phyloP scores from a whole-genome alignment of 2,329 filamentous ascomycete species.

The Arthrinium phaeospermum region DNA sequence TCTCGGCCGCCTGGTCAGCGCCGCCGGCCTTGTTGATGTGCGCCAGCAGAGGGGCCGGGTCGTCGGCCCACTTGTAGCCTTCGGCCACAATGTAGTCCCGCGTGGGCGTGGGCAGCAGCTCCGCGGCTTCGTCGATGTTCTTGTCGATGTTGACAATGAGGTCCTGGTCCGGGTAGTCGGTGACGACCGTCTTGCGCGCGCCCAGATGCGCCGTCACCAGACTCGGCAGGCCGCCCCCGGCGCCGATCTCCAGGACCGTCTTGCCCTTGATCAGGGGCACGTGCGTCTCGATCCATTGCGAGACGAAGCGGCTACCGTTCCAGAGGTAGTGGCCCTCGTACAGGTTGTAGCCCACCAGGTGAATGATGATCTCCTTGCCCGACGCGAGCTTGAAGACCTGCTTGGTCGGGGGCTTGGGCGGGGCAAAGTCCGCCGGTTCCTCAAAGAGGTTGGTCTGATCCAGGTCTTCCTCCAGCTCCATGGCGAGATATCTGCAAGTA shows the following conservation, averaged over 20 bases:
- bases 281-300: conserved; percentile 77
- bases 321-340: conserved; percentile 91
- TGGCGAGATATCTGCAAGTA: background rate
- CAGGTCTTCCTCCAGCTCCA: conserved; percentile 43
- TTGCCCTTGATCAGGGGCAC: conserved; percentile 67
- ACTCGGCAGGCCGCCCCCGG: conserved; percentile 83
- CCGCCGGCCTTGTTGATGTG: conserved; percentile 50
- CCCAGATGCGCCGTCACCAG: conserved; percentile 77
- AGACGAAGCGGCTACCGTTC: conserved; percentile 84
- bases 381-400: conserved; percentile 73
- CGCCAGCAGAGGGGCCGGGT: conserved; percentile 62
- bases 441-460: conserved; percentile 67
- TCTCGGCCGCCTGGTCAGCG: conserved; percentile 31
- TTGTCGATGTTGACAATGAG: conserved; percentile 79
- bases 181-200: conserved; percentile 75
- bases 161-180: conserved; percentile 86
- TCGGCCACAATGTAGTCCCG: conserved; percentile 56
- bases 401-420: conserved; percentile 77
- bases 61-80: conserved; percentile 85
- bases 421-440: conserved; percentile 82
- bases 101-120: conserved; percentile 40
- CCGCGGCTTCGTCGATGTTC: conserved; percentile 68
- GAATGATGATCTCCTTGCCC: conserved; percentile 69
- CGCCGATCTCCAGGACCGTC: conserved; percentile 87
- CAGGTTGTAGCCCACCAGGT: conserved; percentile 85